phyloP scores from a whole-genome alignment of 2,329 filamentous ascomycete genomes.

The Hymenoscyphus infarciens region DNA sequence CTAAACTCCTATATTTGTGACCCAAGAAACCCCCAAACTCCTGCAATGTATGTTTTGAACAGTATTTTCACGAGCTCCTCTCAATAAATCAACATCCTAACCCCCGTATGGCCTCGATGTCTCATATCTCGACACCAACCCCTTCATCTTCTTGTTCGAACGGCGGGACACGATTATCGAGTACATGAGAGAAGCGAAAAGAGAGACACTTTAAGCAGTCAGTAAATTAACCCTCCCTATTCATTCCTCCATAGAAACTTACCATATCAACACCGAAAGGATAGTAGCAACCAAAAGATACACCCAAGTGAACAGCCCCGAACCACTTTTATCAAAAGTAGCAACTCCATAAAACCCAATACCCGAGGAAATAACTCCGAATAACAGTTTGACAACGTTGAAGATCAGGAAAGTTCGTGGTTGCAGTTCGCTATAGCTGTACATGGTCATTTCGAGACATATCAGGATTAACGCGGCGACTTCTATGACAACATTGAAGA shows the following conservation, averaged over 20 bases:
- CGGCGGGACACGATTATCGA: too few relatives aligned
- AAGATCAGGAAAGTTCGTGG: conserved; percentile 2
- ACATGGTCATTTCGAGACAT: conserved; percentile 9
- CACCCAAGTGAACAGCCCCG: background rate
- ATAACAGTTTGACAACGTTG: background rate
- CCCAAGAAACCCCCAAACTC: too few relatives aligned
- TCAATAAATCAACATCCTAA: too few relatives aligned
- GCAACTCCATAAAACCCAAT: background rate
- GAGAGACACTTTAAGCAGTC: too few relatives aligned
- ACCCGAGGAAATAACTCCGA: background rate
- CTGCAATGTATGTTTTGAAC: too few relatives aligned
- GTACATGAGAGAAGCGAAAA: too few relatives aligned
- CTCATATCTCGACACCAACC: too few relatives aligned
- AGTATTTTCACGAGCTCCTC: too few relatives aligned
- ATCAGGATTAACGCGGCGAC: conserved; percentile 1
- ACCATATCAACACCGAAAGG: background rate
- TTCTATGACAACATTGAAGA: conserved; percentile 6
- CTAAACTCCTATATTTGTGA: too few relatives aligned
- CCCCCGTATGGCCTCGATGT: too few relatives aligned
- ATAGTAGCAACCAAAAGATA: background rate
- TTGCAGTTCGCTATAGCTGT: background rate
- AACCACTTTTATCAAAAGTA: background rate
- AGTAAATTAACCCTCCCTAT: too few relatives aligned
- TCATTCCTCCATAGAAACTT: background rate
- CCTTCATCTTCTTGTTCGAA: too few relatives aligned